Base-by-base conservation (phyloP, 768 basidiomycete genomes). In the Boletus pseudopeckii region DNA sequence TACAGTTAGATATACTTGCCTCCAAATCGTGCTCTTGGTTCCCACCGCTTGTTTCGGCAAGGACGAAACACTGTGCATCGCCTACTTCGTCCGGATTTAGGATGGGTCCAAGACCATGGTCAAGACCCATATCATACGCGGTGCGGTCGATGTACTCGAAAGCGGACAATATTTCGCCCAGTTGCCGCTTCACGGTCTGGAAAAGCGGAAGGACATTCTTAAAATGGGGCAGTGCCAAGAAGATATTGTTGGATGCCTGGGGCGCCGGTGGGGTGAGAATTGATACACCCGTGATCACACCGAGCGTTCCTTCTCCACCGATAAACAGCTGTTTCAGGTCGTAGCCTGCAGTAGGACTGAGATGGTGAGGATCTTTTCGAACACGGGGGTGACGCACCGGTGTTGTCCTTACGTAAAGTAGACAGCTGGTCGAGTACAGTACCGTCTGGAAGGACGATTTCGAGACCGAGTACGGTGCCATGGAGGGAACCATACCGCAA, bases 301-400 rank as follows among this genome's bases (percentile, higher is more conserved):
- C 97, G 22, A 99, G 85, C 0, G 96, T 98, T 48, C 97, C 97
- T 69, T 99, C 97, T 7, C 90, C 86, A 13, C 97, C 97, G 60
- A 99, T 97, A 74, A 98, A 99, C 17, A 99, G 81, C 65, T 99
- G 97, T 71, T 99, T 98, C 43, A 99, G 78, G 70, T 99, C 97
- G 68, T 97, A 98, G 13, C 97, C 96, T 93, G 61, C 37, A 22
- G n/a, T 17, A 38, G 14, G 17, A 22, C 8, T 67, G 40, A 64
- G 48, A 32, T 22, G 14, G 7, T 15, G 6, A 7, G 17, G 30
- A 2, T 2, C 7, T 13, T 37, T 17, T 52, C 15, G 22, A 7
- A 50, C 36, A 36, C 11, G 11, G 14, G 9, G 49, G 18, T 36
- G 50, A 64, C 80, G 45, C 55, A 90, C 94, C 95, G 3, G 97